Base-by-base conservation (phyloP, 768 basidiomycete genomes). In the Auricularia auricula-judae region DNA sequence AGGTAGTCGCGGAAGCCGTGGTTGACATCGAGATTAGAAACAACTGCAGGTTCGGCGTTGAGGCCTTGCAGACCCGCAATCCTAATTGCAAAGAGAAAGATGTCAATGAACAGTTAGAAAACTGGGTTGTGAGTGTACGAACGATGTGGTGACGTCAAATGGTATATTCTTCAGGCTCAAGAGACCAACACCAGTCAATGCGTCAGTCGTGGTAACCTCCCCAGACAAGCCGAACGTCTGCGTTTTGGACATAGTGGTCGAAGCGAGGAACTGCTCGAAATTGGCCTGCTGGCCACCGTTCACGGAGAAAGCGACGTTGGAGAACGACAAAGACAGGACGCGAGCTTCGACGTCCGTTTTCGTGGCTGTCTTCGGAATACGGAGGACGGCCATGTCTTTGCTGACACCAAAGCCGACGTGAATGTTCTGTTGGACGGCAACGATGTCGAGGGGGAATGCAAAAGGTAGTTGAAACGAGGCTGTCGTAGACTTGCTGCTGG, bases 1-100 rank as follows among this genome's bases (percentile, higher is more conserved):
- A 90, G 76, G 71, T 79, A 85, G 69, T 86, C 80, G 0, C 82
- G 65, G 75, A 82, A 89, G 5, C 88, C 88, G 62, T 84, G 86
- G 47, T 80, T 82, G 35, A 89, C 86, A 66, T 89, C 86, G 61
- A 89, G 74, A 67, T 81, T 76, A 47, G 76, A 76, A 14, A 89
- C 80, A 3, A 77, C 77, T 2, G 82, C 81, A 10, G 86, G 86
- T 65, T 78, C 80, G 35, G 83, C 75, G 66, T 80, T 76, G 64
- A 90, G 77, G 35, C 86, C 87, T 71, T 87, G 84, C 63, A 90
- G 70, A 47, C 88, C 87, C 2, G 77, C 78, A 51, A 90, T 83
- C 1, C 77, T 74, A 42, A 42, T 29, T 29, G 29, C 29, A 29
- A 29, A 29, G 29, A 29, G 29, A 29, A 29, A 29, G 29, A 29